These are phyloP conservation scores for Coemansia sp. DNA, from an alignment of 192 early-diverging fungal genomes.

Conservation along the genomic window DNA sequence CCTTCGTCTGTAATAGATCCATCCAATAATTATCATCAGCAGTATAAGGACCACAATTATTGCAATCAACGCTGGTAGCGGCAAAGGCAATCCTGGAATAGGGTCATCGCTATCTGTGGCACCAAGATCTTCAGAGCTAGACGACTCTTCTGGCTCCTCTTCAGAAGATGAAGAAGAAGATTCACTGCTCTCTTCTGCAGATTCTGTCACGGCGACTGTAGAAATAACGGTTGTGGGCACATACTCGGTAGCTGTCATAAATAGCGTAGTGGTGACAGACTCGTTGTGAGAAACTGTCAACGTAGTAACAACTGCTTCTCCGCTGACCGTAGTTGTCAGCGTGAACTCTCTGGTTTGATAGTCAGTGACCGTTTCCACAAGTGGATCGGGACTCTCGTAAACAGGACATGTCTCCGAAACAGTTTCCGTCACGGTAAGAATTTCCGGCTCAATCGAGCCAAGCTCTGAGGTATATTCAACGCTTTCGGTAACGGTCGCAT, in stretches of 20 bases:
- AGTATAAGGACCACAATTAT: background rate
- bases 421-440: constrained; percentile 7
- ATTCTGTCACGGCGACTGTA: background rate
- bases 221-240: background rate
- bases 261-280: background rate
- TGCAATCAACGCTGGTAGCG: constrained; percentile 1
- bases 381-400: background rate
- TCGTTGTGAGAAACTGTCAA: background rate
- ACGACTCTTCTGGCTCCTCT: too few relatives aligned
- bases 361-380: constrained; percentile 2
- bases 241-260: background rate
- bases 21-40: background rate
- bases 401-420: constrained; percentile 2
- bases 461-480: background rate
- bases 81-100: constrained; percentile 3
- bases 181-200: too few relatives aligned
- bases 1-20: background rate
- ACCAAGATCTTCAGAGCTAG: too few relatives aligned
- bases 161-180: too few relatives aligned
- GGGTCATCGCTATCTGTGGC: too few relatives aligned
- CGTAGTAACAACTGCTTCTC: background rate
- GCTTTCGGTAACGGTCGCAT: constrained; percentile 1
- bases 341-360: background rate
- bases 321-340: background rate
- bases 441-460: constrained; percentile 1